Conservation (phyloP, 768 basidiomycete genomes). For the Saitozyma sp. region DNA sequence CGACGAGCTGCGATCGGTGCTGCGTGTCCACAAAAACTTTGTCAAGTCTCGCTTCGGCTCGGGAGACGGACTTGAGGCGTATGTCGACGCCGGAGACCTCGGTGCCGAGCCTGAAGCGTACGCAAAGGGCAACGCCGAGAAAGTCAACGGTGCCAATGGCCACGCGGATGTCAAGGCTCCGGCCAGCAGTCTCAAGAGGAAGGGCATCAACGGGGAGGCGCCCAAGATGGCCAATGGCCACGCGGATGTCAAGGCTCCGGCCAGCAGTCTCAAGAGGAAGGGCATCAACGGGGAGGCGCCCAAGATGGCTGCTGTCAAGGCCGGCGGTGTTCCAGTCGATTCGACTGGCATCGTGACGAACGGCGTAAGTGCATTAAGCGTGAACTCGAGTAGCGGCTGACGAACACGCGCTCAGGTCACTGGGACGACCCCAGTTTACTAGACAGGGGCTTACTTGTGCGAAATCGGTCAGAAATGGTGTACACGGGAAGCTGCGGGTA, state of each 20-base stretch:
- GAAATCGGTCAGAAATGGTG: no score
- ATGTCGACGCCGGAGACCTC: conserved; percentile 52
- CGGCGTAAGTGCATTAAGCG: conserved; percentile 20
- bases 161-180: conserved; percentile 24
- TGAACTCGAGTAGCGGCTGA: neutral
- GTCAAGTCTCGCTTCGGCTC: conserved; percentile 41
- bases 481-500: no score
- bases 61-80: conserved; percentile 52
- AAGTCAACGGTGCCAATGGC: conserved; percentile 7
- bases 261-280: conserved; percentile 37
- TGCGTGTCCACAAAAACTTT: conserved; percentile 51
- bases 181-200: conserved; percentile 36
- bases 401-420: neutral
- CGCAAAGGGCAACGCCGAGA: conserved; percentile 21
- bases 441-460: no score
- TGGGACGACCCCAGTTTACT: neutral
- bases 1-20: conserved; percentile 46
- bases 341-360: conserved; percentile 35
- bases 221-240: conserved; percentile 33
- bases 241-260: conserved; percentile 23
- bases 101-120: conserved; percentile 48
- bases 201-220: conserved; percentile 30
- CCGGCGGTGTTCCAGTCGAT: conserved; percentile 42
- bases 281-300: conserved; percentile 29
- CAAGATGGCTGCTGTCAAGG: conserved; percentile 39